These are phyloP conservation scores for Globisporangium sylvaticum DNA, from an alignment of 352 stramenopile genomes.

Conservation along the genomic window DNA sequence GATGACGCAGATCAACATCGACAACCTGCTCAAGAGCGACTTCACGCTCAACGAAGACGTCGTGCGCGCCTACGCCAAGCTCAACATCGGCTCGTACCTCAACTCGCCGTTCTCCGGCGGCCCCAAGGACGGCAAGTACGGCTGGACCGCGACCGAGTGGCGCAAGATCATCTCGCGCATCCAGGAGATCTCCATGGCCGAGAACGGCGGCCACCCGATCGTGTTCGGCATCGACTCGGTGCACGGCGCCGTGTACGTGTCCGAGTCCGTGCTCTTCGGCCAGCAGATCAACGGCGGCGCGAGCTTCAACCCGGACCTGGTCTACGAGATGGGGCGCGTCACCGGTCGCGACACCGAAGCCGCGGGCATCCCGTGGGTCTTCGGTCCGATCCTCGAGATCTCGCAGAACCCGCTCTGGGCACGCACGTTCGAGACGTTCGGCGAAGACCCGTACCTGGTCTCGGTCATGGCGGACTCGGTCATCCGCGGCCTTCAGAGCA, in stretches of 20 bases:
- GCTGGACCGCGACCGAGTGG: conserved; percentile 54
- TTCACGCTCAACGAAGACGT: conserved; percentile 39
- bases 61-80: conserved; percentile 50
- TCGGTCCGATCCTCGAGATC: conserved; percentile 86
- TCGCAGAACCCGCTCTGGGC: conserved; percentile 86
- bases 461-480: conserved; percentile 75
- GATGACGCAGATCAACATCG: conserved; percentile 85
- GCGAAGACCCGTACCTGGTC: conserved; percentile 88
- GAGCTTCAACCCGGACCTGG: conserved; percentile 83
- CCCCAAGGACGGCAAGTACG: conserved; percentile 25
- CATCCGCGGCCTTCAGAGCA: conserved; percentile 80
- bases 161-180: conserved; percentile 66
- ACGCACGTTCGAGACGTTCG: conserved; percentile 93
- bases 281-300: conserved; percentile 88
- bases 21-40: conserved; percentile 42
- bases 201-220: conserved; percentile 59
- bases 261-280: conserved; percentile 71
- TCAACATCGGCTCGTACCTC: conserved; percentile 87
- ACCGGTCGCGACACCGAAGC: conserved; percentile 82
- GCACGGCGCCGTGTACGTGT: conserved; percentile 87
- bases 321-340: conserved; percentile 62
- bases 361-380: conserved; percentile 89
- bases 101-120: conserved; percentile 57
- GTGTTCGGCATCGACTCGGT: conserved; percentile 90
- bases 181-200: conserved; percentile 67